phyloP scores from a whole-genome alignment of 805 yeast genomes.

The Cyberlindnera amylophila region DNA sequence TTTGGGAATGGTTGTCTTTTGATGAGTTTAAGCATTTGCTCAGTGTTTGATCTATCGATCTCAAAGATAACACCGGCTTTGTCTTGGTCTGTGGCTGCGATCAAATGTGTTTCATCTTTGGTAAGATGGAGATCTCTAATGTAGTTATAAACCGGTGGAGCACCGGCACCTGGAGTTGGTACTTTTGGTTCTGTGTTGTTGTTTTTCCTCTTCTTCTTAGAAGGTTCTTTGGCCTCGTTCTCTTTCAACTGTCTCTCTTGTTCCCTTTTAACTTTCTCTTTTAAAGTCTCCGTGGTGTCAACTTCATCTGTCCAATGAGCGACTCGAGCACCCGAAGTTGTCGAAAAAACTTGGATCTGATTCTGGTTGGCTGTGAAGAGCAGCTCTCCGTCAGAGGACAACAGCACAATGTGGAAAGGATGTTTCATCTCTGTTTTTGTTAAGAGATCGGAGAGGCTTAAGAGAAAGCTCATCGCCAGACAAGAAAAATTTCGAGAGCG shows the following conservation, averaged over 20 bases:
- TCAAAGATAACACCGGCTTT: slow-evolving; percentile 69
- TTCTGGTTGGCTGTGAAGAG: slow-evolving; percentile 59
- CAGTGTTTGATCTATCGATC: slow-evolving; percentile 28
- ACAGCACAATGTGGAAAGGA: slow-evolving; percentile 58
- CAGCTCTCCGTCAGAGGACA: slow-evolving; percentile 41
- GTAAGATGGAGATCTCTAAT: slow-evolving; percentile 60
- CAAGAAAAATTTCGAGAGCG: too few relatives aligned
- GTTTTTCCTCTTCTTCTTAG: slow-evolving; percentile 32
- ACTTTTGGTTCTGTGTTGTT: slow-evolving; percentile 44
- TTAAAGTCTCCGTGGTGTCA: slow-evolving; percentile 42
- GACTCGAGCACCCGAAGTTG: slow-evolving; percentile 36
- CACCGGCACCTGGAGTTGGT: slow-evolving; percentile 65
- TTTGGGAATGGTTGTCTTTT: slow-evolving; percentile 83
- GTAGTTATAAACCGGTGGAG: slow-evolving; percentile 62
- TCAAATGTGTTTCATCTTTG: slow-evolving; percentile 48
- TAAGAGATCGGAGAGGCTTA: too few relatives aligned
- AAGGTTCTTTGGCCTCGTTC: slow-evolving; percentile 29
- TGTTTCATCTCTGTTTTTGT: too few relatives aligned
- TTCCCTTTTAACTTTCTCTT: slow-evolving; percentile 44
- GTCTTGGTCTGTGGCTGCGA: slow-evolving; percentile 77
- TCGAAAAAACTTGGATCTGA: slow-evolving; percentile 48
- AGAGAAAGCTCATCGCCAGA: too few relatives aligned
- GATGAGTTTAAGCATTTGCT: slow-evolving; percentile 41
- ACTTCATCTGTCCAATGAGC: slow-evolving; percentile 64
- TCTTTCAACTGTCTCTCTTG: slow-evolving; percentile 28